These are phyloP conservation scores for Fusarium hainanense DNA, from an alignment of 2,329 filamentous ascomycete genomes.

Conservation along the genomic window DNA sequence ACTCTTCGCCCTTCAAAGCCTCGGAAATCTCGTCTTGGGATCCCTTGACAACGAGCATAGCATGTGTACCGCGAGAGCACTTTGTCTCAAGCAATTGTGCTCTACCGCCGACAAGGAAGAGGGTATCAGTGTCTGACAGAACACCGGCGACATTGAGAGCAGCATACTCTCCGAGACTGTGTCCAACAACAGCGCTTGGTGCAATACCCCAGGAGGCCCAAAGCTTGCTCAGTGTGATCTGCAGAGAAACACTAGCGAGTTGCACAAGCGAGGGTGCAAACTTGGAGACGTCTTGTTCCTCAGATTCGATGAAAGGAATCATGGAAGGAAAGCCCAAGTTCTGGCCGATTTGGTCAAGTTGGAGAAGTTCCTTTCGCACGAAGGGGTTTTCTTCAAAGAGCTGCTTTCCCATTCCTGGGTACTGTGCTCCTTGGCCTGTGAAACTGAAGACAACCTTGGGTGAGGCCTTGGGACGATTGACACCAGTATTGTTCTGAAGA, in stretches of 20 bases:
- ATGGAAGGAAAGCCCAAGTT: slow-evolving; percentile 54
- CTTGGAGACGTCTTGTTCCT: slow-evolving; percentile 25
- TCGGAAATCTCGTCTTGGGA: slow-evolving; percentile 22
- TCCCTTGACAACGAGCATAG: slow-evolving; percentile 51
- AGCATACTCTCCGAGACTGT: slow-evolving; percentile 53
- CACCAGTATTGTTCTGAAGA: slow-evolving; percentile 13
- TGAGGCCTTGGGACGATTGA: slow-evolving; percentile 22
- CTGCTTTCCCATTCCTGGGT: slow-evolving; percentile 48
- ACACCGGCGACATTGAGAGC: slow-evolving; percentile 71
- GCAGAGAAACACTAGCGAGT: slow-evolving; percentile 52
- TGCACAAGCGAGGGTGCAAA: slow-evolving; percentile 49
- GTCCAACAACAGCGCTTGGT: slow-evolving; percentile 59
- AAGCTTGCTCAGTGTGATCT: slow-evolving; percentile 57
- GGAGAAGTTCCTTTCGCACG: slow-evolving; percentile 50
- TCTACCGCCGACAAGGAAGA: slow-evolving; percentile 71
- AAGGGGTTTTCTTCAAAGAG: slow-evolving; percentile 48
- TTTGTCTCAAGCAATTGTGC: slow-evolving; percentile 65
- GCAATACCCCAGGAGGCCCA: slow-evolving; percentile 55
- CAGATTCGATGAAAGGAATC: slow-evolving; percentile 19
- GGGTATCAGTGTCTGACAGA: slow-evolving; percentile 68
- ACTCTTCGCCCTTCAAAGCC: slow-evolving; percentile 38
- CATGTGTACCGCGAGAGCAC: slow-evolving; percentile 57
- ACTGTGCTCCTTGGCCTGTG: slow-evolving; percentile 58
- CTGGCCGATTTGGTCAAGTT: slow-evolving; percentile 47
- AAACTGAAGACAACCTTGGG: slow-evolving; percentile 53